Evolutionary conservation across 495 filamentous ascomycete species (phyloP), one percentile per base, ranked within the genome.

Genomic region (Neurospora sp.): DNA sequence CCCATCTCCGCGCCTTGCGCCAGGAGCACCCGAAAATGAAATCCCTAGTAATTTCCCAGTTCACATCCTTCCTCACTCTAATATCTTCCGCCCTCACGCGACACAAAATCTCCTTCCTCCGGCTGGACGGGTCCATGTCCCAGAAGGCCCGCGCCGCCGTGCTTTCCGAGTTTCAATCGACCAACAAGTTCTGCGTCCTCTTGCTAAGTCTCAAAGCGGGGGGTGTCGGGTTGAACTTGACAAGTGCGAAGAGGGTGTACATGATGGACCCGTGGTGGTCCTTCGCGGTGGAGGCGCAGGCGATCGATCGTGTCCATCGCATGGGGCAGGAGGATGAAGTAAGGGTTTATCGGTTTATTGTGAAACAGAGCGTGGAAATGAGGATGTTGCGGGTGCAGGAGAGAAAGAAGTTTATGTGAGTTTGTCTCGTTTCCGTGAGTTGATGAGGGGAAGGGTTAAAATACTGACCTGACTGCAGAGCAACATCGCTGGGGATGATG

Each of bases 241-340:
- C 94, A 4, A 88, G 88, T 70, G 96, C 96, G 18, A 92, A 90
- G 75, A 85, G 92, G 70, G 96, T 98, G 12, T 98, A 91, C 80
- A 94, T 99, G 91, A 97, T 98, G 95, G 96, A 99, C 81, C 95
- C 96, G 0, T 99, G 96, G 96, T 99, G 96, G 96, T 96, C 93
- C 75, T 98, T 93, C 80, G 94, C 96, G 4, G 89, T 98, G 35
- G 96, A 99, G 81, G 93, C 94, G 10, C 96, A 99, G 80, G 96
- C 96, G 35, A 97, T 99, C 75, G 96, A 99, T 83, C 91, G 96
- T 4, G 94, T 99, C n/a, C 96, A 99, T 82, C 89, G 96, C 9
- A 97, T 99, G 95, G 96, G 96, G 0, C 96, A 99, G 79, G 88
- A 90, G 40, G 87, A 90, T 40, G 93, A 94, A 78, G 96, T 99